A percentile compares a stretch with the other conserved stretches of the same genome.
Evolutionary conservation across 352 stramenopile species (phyloP).

Genomic region (Thraustochytrium sp.): DNA sequence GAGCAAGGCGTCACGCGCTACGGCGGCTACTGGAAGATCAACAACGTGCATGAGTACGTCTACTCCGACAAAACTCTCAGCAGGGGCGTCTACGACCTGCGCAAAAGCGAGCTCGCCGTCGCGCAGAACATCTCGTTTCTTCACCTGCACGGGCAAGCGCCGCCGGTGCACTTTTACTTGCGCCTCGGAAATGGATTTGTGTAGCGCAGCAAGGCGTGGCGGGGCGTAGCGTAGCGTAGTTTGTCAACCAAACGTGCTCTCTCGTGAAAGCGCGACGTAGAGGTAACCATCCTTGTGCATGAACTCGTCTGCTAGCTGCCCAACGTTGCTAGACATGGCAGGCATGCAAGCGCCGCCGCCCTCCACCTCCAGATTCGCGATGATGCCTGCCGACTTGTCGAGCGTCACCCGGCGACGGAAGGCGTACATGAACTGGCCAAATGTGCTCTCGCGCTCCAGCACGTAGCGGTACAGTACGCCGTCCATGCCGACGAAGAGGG

Average conservation of each 20-base stretch:
- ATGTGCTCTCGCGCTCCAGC: not conserved
- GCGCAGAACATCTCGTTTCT: not conserved
- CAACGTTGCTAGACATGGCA: not conserved
- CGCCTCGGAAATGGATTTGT: not conserved
- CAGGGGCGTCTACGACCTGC: not conserved
- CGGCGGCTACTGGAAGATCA: not conserved
- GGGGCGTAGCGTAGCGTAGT: too few relatives aligned
- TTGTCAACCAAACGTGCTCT: constrained; percentile 1
- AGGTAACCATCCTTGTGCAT: constrained; percentile 10
- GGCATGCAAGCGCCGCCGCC: not conserved
- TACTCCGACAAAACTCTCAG: not conserved
- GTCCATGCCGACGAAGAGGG: not conserved
- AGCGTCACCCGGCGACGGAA: not conserved
- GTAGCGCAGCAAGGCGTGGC: too few relatives aligned
- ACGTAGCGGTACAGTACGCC: not conserved
- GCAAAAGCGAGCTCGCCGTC: not conserved
- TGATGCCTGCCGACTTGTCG: not conserved
- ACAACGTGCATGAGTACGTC: not conserved
- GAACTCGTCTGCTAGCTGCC: not conserved
- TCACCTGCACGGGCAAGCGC: not conserved
- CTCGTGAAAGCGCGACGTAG: not conserved
- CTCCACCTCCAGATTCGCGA: not conserved
- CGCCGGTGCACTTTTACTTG: not conserved
- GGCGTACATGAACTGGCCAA: not conserved
- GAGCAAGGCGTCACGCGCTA: not conserved